Conservation (phyloP, 257 asterid species). For the Nicotiana sylvestris region DNA sequence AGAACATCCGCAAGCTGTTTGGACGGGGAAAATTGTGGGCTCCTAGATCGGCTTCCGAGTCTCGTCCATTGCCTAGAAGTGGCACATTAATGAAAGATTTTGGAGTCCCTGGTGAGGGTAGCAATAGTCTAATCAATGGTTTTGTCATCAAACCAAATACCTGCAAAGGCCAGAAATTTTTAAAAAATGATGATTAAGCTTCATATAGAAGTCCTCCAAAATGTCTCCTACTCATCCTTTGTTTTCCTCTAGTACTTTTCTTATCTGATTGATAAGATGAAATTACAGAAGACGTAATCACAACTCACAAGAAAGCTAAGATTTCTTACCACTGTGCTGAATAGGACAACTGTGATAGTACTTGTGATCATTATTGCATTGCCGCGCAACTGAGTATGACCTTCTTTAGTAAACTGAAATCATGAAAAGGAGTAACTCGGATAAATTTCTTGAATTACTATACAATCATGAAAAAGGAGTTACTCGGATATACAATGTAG, state of each 20-base stretch:
- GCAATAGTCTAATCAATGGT: constrained; percentile 56
- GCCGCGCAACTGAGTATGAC: constrained; percentile 60
- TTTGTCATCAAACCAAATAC: constrained; percentile 89
- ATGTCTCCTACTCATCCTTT: too few relatives aligned
- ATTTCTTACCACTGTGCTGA: constrained; percentile 82
- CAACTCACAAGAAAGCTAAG: constrained; percentile 1
- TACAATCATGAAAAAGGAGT: too few relatives aligned
- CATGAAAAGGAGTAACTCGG: background rate
- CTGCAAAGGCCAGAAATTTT: constrained; percentile 26
- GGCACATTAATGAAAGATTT: constrained; percentile 53
- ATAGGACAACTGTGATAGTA: constrained; percentile 86
- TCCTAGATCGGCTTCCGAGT: constrained; percentile 34
- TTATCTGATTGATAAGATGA: too few relatives aligned
- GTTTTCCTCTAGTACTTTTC: too few relatives aligned
- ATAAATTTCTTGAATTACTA: background rate
- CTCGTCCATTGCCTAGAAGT: constrained; percentile 38
- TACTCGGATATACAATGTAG: background rate
- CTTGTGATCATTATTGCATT: constrained; percentile 90
- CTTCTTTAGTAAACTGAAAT: constrained; percentile 65
- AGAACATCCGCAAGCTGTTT: constrained; percentile 66
- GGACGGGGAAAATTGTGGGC: constrained; percentile 47
- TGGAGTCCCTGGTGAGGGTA: constrained; percentile 51
- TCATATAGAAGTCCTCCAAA: too few relatives aligned
- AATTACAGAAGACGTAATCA: too few relatives aligned
- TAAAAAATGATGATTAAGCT: background rate